A percentile compares a stretch with the other conserved stretches of the same genome.
Conservation (phyloP, 768 basidiomycete genomes). For the Rubroboletus pulcherrimus region DNA sequence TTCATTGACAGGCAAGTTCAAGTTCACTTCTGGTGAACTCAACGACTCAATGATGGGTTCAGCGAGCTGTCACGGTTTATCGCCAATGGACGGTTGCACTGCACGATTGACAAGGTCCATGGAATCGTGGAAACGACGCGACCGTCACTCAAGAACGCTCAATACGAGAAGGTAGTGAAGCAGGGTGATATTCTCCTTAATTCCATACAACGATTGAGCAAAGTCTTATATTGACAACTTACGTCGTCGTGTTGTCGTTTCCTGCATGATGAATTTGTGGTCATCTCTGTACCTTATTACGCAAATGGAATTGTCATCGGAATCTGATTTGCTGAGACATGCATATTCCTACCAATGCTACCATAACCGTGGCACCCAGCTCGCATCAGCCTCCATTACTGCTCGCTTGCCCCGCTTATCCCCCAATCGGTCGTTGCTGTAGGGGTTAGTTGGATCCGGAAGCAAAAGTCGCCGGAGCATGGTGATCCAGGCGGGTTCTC, state of each 20-base stretch:
- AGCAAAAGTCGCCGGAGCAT: neutral
- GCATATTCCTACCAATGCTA: neutral
- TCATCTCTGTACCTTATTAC: neutral
- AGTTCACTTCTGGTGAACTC: neutral
- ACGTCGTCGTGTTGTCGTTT: neutral
- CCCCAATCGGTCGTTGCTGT: slow-evolving; percentile 5
- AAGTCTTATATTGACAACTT: slow-evolving; percentile 62
- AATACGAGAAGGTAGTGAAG: slow-evolving; percentile 91
- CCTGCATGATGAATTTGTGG: neutral
- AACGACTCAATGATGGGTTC: slow-evolving; percentile 1
- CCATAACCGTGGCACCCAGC: neutral
- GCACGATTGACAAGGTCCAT: slow-evolving; percentile 91
- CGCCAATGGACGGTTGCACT: slow-evolving; percentile 77
- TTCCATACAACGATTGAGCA: slow-evolving; percentile 83
- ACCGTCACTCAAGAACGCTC: slow-evolving; percentile 69
- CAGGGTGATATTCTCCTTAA: slow-evolving; percentile 89
- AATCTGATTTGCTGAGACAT: neutral
- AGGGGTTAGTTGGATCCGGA: slow-evolving; percentile 3
- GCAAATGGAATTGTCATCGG: neutral
- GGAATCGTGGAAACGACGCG: slow-evolving; percentile 92
- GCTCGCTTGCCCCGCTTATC: slow-evolving; percentile 5
- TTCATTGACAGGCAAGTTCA: slow-evolving; percentile 79
- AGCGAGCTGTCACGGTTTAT: slow-evolving; percentile 94
- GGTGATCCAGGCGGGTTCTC: neutral
- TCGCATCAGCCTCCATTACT: neutral